Evolutionary conservation across 2,329 filamentous ascomycete species (phyloP).

Genomic region (Colletotrichum horii): DNA sequence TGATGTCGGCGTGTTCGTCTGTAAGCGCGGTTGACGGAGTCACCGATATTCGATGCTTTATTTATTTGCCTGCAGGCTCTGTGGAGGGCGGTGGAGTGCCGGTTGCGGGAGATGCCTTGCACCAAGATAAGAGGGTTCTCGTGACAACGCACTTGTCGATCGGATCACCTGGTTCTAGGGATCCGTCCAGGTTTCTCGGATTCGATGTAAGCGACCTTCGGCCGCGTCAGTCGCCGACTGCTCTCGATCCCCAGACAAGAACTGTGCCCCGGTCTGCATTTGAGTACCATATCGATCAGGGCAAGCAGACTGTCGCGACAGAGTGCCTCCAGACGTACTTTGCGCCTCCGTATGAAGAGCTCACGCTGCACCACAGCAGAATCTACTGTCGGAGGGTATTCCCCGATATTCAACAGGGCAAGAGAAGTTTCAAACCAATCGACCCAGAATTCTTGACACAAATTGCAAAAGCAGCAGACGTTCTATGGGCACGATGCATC

Average conservation of each 20-base stretch:
- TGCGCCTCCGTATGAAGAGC: not conserved
- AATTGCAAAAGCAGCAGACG: not conserved
- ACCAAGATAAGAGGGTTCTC: not conserved
- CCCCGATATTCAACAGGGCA: not conserved
- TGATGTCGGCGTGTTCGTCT: constrained; percentile 8
- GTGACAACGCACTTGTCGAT: constrained; percentile 12
- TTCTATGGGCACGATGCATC: not conserved
- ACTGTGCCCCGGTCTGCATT: not conserved
- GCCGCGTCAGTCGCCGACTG: not conserved
- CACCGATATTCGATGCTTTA: constrained; percentile 16
- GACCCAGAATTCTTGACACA: not conserved
- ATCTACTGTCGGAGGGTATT: constrained; percentile 11
- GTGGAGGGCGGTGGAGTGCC: not conserved
- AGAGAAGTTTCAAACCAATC: not conserved
- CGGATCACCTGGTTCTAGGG: constrained; percentile 5
- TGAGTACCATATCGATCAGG: constrained; percentile 12
- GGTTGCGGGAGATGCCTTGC: not conserved
- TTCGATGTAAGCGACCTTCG: constrained; percentile 10
- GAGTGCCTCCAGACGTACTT: constrained; percentile 7
- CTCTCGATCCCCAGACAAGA: not conserved
- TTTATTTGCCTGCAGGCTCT: not conserved
- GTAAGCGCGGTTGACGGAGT: constrained; percentile 1
- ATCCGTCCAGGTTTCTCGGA: constrained; percentile 11
- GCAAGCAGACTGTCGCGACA: constrained; percentile 7
- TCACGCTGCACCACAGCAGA: not conserved